A percentile compares a stretch with the other conserved stretches of the same genome.
These are phyloP conservation scores for Saturnispora zaruensis DNA, from an alignment of 805 yeast species.

Conservation along the genomic window DNA sequence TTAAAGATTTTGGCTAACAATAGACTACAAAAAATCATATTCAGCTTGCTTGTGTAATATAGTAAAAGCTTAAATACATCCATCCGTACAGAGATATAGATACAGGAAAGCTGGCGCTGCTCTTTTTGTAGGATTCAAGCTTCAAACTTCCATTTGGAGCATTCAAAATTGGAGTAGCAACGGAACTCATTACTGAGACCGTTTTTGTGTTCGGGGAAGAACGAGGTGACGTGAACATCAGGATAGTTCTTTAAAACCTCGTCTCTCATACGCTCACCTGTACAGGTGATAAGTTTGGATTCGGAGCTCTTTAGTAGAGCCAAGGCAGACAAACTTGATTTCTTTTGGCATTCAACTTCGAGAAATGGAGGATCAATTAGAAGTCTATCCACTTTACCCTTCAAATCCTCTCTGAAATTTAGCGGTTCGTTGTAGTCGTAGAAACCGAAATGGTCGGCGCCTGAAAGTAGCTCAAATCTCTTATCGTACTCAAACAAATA, in stretches of 20 bases:
- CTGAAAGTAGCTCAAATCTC: constrained; percentile 68
- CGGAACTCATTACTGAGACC: constrained; percentile 83
- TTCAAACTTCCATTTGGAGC: constrained; percentile 51
- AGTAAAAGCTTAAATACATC: neutral
- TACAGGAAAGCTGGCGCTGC: neutral
- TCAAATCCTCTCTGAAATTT: constrained; percentile 46
- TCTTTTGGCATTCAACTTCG: constrained; percentile 72
- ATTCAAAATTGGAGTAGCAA: constrained; percentile 74
- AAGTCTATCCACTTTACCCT: constrained; percentile 59
- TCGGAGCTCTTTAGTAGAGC: constrained; percentile 37
- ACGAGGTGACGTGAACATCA: constrained; percentile 53
- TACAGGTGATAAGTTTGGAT: constrained; percentile 59
- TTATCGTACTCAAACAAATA: constrained; percentile 73
- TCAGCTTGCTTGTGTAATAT: neutral
- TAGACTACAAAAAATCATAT: neutral
- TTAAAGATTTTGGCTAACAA: neutral
- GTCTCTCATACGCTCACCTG: constrained; percentile 81
- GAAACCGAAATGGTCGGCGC: constrained; percentile 52
- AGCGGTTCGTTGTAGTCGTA: constrained; percentile 73
- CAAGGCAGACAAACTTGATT: constrained; percentile 57
- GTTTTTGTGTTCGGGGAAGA: constrained; percentile 72
- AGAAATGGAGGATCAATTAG: constrained; percentile 86
- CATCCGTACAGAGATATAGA: neutral
- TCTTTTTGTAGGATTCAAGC: neutral
- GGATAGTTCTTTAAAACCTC: constrained; percentile 58